A percentile compares a stretch with the other conserved stretches of the same genome.
These are phyloP conservation scores for Globisporangium takayamanum DNA, from an alignment of 352 stramenopile genomes.

Conservation along the genomic window DNA sequence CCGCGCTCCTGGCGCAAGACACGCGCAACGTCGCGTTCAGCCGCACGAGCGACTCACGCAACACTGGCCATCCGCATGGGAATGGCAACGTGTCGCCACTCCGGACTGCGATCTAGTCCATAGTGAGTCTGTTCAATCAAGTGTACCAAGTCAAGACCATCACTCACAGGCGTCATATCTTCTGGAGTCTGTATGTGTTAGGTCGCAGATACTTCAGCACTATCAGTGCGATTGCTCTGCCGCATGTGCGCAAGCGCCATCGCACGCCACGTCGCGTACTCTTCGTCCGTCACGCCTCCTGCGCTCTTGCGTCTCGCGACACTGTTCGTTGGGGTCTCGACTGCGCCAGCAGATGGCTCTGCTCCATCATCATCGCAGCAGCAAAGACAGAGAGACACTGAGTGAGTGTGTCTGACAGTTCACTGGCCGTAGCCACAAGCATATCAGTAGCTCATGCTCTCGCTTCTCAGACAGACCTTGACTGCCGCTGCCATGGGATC, in stretches of 20 bases:
- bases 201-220: too few relatives aligned
- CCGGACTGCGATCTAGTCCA: too few relatives aligned
- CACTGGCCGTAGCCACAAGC: neutral
- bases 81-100: too few relatives aligned
- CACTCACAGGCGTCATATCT: too few relatives aligned
- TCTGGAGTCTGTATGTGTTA: too few relatives aligned
- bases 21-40: neutral
- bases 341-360: neutral
- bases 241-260: conserved; percentile 5
- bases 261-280: conserved; percentile 3
- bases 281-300: neutral
- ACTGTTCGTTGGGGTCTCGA: neutral
- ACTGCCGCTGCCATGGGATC: neutral
- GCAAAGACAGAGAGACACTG: neutral
- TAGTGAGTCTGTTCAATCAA: too few relatives aligned
- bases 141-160: too few relatives aligned
- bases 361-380: neutral
- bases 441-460: neutral
- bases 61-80: too few relatives aligned
- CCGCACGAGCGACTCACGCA: neutral
- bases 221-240: neutral
- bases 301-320: neutral
- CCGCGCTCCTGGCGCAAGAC: conserved; percentile 3
- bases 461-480: neutral
- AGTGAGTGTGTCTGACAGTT: neutral